Conservation (phyloP, 176 grass and related monocot species). For the Bothriochloa decipiens region DNA sequence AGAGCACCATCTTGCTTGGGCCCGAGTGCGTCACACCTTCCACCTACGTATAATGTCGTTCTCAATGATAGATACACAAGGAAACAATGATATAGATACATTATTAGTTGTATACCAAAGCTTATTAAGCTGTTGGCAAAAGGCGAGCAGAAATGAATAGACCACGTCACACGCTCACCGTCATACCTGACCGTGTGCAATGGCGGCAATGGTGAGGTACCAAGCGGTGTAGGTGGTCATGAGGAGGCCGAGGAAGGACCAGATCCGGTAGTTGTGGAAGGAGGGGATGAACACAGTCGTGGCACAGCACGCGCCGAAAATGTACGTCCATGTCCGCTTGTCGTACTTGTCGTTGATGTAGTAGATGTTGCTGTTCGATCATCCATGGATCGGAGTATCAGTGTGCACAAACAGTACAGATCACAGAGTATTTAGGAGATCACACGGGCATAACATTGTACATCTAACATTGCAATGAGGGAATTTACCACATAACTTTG, state of each 20-base stretch:
- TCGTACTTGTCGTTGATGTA: constrained; percentile 95
- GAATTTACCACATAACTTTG: neutral
- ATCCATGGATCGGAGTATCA: neutral
- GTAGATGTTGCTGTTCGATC: constrained; percentile 82
- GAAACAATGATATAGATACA: too few species aligned
- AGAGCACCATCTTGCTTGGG: constrained; percentile 85
- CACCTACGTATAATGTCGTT: constrained; percentile 34
- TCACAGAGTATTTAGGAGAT: neutral
- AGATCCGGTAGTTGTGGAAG: constrained; percentile 95
- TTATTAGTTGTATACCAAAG: too few species aligned
- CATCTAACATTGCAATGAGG: neutral
- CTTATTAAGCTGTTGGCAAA: neutral
- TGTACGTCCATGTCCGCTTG: constrained; percentile 98
- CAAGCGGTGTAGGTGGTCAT: constrained; percentile 94
- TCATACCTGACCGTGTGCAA: constrained; percentile 61
- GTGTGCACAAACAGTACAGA: neutral
- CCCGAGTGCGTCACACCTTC: constrained; percentile 80
- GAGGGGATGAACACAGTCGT: constrained; percentile 96
- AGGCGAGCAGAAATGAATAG: neutral
- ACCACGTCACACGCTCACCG: too few species aligned
- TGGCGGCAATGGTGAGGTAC: constrained; percentile 82
- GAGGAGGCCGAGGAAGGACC: constrained; percentile 92
- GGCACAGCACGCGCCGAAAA: constrained; percentile 97
- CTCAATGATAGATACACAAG: neutral
- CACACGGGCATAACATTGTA: neutral